These are phyloP conservation scores for Furcasterigmium sp. DNA, from an alignment of 2,329 filamentous ascomycete species.

Conservation along the genomic window DNA sequence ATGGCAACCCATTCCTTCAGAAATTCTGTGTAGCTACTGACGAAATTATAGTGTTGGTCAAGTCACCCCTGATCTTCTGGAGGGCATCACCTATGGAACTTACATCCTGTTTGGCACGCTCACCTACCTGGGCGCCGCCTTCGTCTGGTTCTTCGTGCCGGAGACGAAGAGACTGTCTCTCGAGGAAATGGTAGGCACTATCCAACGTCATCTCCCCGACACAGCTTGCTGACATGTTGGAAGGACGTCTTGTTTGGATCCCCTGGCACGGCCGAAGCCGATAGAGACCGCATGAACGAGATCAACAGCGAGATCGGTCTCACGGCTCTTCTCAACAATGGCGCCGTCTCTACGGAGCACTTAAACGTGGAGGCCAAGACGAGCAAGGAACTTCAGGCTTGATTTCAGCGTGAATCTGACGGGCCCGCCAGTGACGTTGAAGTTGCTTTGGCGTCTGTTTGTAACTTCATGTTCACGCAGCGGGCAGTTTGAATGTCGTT, in stretches of 20 bases:
- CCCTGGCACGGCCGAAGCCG: constrained; percentile 60
- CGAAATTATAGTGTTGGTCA: constrained; percentile 50
- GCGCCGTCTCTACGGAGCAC: too few relatives aligned
- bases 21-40: background rate
- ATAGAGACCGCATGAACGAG: constrained; percentile 66
- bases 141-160: constrained; percentile 59
- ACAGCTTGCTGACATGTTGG: background rate
- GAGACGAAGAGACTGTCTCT: constrained; percentile 60
- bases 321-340: constrained; percentile 32
- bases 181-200: constrained; percentile 52
- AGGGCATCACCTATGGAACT: constrained; percentile 61
- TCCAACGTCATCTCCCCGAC: too few relatives aligned
- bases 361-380: too few relatives aligned
- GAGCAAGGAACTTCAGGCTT: too few relatives aligned
- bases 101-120: constrained; percentile 67
- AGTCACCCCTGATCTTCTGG: constrained; percentile 64
- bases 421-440: too few relatives aligned
- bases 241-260: constrained; percentile 63
- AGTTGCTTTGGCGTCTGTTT: too few relatives aligned
- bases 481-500: too few relatives aligned
- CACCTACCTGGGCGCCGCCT: constrained; percentile 55
- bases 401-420: too few relatives aligned
- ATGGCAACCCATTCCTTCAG: background rate
- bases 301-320: constrained; percentile 68
- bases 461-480: too few relatives aligned